Base-by-base conservation (phyloP, 176 grass and related monocot genomes). In the Ensete glaucum region DNA sequence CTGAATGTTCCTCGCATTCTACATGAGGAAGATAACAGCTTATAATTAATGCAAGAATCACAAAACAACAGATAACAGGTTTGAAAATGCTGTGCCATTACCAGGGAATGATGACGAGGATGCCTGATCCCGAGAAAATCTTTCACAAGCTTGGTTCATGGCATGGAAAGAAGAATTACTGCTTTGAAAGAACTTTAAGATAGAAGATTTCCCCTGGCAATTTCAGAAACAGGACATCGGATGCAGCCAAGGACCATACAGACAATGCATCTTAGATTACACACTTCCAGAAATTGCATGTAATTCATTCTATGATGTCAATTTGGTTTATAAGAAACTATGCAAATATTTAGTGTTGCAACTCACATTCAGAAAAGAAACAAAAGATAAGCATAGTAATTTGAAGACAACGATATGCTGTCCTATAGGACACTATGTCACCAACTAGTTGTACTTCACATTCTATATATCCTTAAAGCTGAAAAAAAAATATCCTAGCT, bases 131-230 rank as follows among this genome's bases (percentile, higher is more conserved):
- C 62, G 81, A 73, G 59, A 51, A 19, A 10, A 10, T 16, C 51
- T 62, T 17, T 77, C 72, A 11, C 54, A 62, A 65, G 75, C 78
- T 82, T 75, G 71, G 49, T 81, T 96, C 71, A 73, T 56, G 1
- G 62, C 75, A 2, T 69, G 26, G 24, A 58, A 77, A 57, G 82
- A 87, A 15, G 75, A 77, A 25, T 79, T 73, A 78, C 72, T 84
- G 62, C 62, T 82, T 11, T 86, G 87, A 67, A 98, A 86, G 64
- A 85, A 93, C 67, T 85, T 91, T 77, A 98, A 80, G 80, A 98
- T 98, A 15, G 88, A 86, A 48, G 77, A 82, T 80, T 84, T 72
- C 79, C 75, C 88, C 88, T 93, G 73, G 57, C 1, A 64, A 76
- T 64, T 60, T n/a, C 52, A 65, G n/a, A 77, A 52, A 15, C 55